Evolutionary conservation across 805 yeast genomes (phyloP).

Genomic region (Candida loeiensis): DNA sequence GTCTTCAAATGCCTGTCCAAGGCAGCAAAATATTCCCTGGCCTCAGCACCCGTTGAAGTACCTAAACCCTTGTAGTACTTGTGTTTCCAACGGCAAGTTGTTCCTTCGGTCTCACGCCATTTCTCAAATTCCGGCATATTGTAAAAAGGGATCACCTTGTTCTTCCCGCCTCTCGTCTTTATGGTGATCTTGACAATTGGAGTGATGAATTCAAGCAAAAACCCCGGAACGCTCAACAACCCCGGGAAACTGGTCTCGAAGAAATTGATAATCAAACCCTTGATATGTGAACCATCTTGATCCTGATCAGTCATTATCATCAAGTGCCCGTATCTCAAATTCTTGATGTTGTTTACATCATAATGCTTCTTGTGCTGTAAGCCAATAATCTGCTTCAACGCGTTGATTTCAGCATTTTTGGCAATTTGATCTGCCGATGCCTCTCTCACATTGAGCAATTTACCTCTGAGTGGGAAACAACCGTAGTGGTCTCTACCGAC

Average conservation of each 20-base stretch:
- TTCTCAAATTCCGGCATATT: slow-evolving; percentile 93
- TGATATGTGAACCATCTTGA: slow-evolving; percentile 98
- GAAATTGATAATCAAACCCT: slow-evolving; percentile 91
- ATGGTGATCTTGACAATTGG: slow-evolving; percentile 92
- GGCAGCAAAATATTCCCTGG: slow-evolving; percentile 82
- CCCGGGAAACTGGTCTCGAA: slow-evolving; percentile 95
- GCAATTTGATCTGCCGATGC: slow-evolving; percentile 94
- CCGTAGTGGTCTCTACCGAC: slow-evolving; percentile 96
- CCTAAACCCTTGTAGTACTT: slow-evolving; percentile 99
- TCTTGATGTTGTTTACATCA: slow-evolving; percentile 53
- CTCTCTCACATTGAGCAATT: slow-evolving; percentile 90
- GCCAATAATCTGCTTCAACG: slow-evolving; percentile 92
- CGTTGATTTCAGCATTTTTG: slow-evolving; percentile 92
- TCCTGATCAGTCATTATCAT: slow-evolving; percentile 99
- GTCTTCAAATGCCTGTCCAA: slow-evolving; percentile 81
- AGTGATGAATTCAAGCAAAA: slow-evolving; percentile 88
- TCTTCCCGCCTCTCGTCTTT: slow-evolving; percentile 53
- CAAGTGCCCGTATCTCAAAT: slow-evolving; percentile 88
- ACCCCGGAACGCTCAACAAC: slow-evolving; percentile 82
- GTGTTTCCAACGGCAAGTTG: slow-evolving; percentile 74
- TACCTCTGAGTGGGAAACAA: slow-evolving; percentile 93
- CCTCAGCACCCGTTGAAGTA: slow-evolving; percentile 81
- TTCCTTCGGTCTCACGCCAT: slow-evolving; percentile 87
- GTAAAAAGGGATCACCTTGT: slow-evolving; percentile 68
- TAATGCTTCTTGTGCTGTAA: slow-evolving; percentile 88